Base-by-base conservation (phyloP, 805 yeast species). In the Nakazawaea sp. region DNA sequence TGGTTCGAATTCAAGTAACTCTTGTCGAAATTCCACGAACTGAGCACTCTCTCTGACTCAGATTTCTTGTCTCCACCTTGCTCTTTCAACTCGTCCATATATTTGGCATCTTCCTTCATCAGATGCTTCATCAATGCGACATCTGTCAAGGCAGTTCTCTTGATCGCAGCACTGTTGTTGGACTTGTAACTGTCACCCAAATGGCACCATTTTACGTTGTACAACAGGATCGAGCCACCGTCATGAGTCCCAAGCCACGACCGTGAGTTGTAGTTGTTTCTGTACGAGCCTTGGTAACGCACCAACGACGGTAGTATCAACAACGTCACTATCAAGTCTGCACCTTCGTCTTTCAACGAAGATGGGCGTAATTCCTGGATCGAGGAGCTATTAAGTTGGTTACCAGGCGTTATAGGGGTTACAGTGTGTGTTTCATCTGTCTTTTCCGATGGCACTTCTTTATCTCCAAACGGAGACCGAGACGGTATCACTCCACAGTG, bases 201-300 rank as follows among this genome's bases (percentile, higher is more conserved):
- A 24, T 43, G 44, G 34, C 59, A 71, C 76, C 76, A 73, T 46
- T 64, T 62, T 30, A 78, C 77, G 34, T 60, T 63, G 45, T 71
- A 73, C 2, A 92, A 62, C 4, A 81, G 78, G 39, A 70, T 66
- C 27, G 95, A 81, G 31, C 78, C 69, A 1, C 98, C 98, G 51
- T 83, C 86, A 53, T 90, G 98, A 5, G 59, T 59, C 9, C 66
- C 51, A 2, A 55, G 52, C 97, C 97, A 90, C 3, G 74, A 57
- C 35, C 97, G 69, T 1, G 95, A 76, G 49, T 77, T 75, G 43
- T 89, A 60, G 5, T 83, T 89, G 56, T 83, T 68, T 33, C 83
- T 69, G 51, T 57, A 78, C 26, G 70, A 63, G 1, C 96, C 94
- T 15, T 59, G 55, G 51, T 92, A 90, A 25, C 50, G 43, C n/a